phyloP scores from a whole-genome alignment of 1,284 basidiomycete species.

The Marasmius oreades region DNA sequence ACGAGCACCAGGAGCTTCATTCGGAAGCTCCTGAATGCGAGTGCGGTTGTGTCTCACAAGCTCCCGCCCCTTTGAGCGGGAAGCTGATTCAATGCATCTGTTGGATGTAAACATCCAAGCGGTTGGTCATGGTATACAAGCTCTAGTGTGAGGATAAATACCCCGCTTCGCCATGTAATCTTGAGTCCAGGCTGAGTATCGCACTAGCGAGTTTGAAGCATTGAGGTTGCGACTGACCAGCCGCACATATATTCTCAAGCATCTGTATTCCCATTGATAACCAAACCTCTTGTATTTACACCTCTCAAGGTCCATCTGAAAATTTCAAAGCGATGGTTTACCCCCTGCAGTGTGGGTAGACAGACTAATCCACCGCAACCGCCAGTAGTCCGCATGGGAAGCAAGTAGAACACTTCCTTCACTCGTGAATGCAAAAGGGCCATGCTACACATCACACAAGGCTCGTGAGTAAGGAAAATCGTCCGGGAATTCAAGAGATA shows the following conservation, averaged over 20 bases:
- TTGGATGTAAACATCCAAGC: no score
- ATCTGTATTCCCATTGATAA: slow-evolving; percentile 37
- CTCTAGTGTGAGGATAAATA: no score
- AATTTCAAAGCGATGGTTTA: slow-evolving; percentile 83
- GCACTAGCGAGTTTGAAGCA: no score
- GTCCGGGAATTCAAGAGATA: slow-evolving; percentile 84
- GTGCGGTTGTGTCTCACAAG: no score
- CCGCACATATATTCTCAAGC: slow-evolving; percentile 25
- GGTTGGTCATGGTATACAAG: no score
- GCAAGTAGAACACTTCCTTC: slow-evolving; percentile 75
- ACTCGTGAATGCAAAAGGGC: slow-evolving; percentile 89
- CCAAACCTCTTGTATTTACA: slow-evolving; percentile 22
- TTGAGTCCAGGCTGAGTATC: no score
- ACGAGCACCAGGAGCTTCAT: no score
- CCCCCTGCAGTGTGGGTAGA: slow-evolving; percentile 69
- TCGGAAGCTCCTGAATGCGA: no score
- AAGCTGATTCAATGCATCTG: no score
- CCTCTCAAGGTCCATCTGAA: slow-evolving; percentile 46
- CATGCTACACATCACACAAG: slow-evolving; percentile 96
- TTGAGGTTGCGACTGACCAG: background rate
- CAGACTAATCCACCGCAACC: slow-evolving; percentile 72
- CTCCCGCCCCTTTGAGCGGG: no score
- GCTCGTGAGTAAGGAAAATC: slow-evolving; percentile 89
- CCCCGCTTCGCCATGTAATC: no score
- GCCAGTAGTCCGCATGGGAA: slow-evolving; percentile 69